Evolutionary conservation across 1,139 yeast species (phyloP).

Genomic region (Candida sanyaensis): DNA sequence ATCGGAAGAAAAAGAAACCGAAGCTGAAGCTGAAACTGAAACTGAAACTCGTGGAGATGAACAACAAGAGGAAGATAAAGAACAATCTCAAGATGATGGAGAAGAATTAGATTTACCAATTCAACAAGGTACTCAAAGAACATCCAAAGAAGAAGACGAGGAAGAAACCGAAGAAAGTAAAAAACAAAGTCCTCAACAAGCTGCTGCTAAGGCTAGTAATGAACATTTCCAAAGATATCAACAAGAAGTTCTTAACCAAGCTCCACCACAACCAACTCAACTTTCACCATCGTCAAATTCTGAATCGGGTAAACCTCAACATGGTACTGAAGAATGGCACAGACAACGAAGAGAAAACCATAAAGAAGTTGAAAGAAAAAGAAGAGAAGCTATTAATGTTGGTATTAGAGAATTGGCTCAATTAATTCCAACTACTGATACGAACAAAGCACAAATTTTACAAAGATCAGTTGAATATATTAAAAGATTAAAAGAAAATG

Average conservation of each 20-base stretch:
- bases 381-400: conserved; percentile 87
- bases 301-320: conserved; percentile 49
- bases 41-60: neutral
- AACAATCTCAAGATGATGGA: neutral
- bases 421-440: conserved; percentile 83
- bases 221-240: conserved; percentile 1
- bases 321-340: conserved; percentile 87
- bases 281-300: conserved; percentile 28
- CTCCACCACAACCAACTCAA: conserved; percentile 19
- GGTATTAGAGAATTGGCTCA: conserved; percentile 86
- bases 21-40: neutral
- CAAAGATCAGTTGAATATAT: conserved; percentile 89
- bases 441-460: conserved; percentile 88
- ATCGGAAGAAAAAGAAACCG: neutral
- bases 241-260: conserved; percentile 11
- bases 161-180: conserved; percentile 1
- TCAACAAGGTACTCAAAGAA: conserved; percentile 1
- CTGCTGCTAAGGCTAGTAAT: conserved; percentile 1
- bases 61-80: neutral
- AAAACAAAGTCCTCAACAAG: neutral
- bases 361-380: conserved; percentile 95
- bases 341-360: conserved; percentile 84
- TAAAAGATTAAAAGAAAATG: conserved; percentile 84
- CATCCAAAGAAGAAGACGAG: conserved; percentile 12
- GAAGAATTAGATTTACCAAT: neutral